Conservation (phyloP, 2,329 filamentous ascomycete genomes). For the Colletotrichum spaethianum region DNA sequence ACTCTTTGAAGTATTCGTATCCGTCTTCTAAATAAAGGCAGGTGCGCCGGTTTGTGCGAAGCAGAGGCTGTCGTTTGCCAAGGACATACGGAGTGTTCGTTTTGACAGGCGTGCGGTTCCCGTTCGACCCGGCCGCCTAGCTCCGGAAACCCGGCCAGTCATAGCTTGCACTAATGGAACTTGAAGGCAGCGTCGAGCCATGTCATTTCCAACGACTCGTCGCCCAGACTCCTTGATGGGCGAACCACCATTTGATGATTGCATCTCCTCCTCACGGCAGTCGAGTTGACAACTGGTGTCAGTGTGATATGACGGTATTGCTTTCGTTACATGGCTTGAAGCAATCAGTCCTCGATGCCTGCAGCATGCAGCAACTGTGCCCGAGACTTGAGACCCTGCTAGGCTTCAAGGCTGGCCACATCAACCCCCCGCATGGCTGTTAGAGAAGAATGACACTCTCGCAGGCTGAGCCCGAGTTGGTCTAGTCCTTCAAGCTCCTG, state of each 20-base stretch:
- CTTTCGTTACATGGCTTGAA: background rate
- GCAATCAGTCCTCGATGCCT: background rate
- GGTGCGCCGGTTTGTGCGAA: too few species aligned
- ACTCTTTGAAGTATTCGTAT: background rate
- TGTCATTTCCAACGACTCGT: background rate
- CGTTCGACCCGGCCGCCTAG: background rate
- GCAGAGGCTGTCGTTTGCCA: too few species aligned
- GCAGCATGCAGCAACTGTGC: background rate
- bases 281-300: background rate
- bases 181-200: background rate
- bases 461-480: background rate
- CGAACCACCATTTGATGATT: background rate
- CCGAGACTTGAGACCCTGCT: background rate
- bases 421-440: background rate
- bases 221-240: background rate
- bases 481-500: constrained; percentile 5
- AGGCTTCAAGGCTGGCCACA: background rate
- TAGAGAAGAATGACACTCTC: background rate
- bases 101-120: constrained; percentile 6
- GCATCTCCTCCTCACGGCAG: background rate
- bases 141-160: background rate
- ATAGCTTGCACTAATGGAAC: background rate
- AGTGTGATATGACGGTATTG: background rate
- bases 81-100: background rate
- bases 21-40: background rate